Evolutionary conservation across 2,329 filamentous ascomycete genomes (phyloP).

Genomic region (Chrysosporium queenslandicum): DNA sequence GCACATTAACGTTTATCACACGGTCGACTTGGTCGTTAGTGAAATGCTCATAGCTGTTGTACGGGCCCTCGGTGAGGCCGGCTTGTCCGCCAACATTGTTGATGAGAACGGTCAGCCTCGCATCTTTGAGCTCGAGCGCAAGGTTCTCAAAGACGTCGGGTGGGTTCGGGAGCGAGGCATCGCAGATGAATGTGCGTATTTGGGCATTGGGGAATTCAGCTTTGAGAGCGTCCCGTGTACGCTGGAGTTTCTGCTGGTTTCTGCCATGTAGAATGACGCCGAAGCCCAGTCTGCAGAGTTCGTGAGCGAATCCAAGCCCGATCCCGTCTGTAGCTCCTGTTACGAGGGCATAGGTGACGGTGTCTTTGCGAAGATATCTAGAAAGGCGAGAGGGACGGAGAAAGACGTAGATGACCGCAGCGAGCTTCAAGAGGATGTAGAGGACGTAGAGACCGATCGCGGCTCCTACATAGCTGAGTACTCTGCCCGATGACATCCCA

Average conservation of each 20-base stretch:
- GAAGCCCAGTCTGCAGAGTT: slow-evolving; percentile 46
- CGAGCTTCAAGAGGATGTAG: slow-evolving; percentile 9
- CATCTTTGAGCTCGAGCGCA: slow-evolving; percentile 24
- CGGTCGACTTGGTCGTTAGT: slow-evolving; percentile 31
- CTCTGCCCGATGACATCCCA: not conserved
- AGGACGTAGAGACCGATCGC: slow-evolving; percentile 8
- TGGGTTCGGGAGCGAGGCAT: slow-evolving; percentile 28
- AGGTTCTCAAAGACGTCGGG: slow-evolving; percentile 22
- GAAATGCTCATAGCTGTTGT: slow-evolving; percentile 30
- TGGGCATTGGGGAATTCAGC: slow-evolving; percentile 32
- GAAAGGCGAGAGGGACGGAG: slow-evolving; percentile 17
- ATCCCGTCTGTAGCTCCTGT: slow-evolving; percentile 50
- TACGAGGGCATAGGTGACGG: slow-evolving; percentile 39
- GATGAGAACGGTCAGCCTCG: slow-evolving; percentile 45
- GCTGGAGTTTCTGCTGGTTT: slow-evolving; percentile 40
- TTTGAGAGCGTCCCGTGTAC: slow-evolving; percentile 34
- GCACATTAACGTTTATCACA: slow-evolving; percentile 41
- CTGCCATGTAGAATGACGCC: slow-evolving; percentile 51
- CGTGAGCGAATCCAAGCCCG: slow-evolving; percentile 42
- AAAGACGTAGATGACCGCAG: slow-evolving; percentile 14
- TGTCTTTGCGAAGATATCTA: slow-evolving; percentile 17
- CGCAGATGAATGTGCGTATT: slow-evolving; percentile 38
- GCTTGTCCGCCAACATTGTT: slow-evolving; percentile 46
- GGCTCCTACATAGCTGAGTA: slow-evolving; percentile 10
- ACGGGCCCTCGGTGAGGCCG: slow-evolving; percentile 21